Evolutionary conservation across 2,329 filamentous ascomycete genomes (phyloP), one percentile per base, ranked within the genome.

Genomic region (Aspergillus texensis): DNA sequence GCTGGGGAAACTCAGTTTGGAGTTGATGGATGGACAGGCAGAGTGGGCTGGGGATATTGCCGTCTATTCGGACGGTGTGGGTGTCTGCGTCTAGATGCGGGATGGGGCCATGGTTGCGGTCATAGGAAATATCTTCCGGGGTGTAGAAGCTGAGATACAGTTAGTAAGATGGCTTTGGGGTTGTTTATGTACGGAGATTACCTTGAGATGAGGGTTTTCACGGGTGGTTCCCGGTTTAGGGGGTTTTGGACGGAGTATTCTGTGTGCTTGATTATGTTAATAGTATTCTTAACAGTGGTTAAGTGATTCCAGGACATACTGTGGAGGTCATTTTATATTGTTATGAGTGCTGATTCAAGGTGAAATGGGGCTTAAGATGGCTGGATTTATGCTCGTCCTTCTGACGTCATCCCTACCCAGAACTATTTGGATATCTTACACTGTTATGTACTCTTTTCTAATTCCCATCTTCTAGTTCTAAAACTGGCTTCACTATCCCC

Each of bases 41-140:
- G 6, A 86, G 71, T 1, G 78, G 74, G 1, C 75, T 76, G 9
- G 74, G 64, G 14, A 87, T 83, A 11, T 79, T 73, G 45, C 86
- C 86, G 66, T 83, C 80, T n/a, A 88, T 71, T 10, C 71, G 74
- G 57, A 88, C 77, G 36, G 68, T 63, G 67, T 84, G 81, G 8
- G 70, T 72, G 10, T 72, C 67, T n/a, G 73, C 73, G 50, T 79
- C 71, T 56, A 86, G 72, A 62, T 83, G 77, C 1, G 84, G 84
- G 34, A 86, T 83, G 10, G 82, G 79, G 11, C 83, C 83, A 71
- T 87, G 85, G 62, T 87, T 88, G 34, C 86, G 82, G 70, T 88
- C 84, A 69, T 87, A 88, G 34, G 81, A 81, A 34, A 78, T 78
- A 41, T 75, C 76, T 24, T 83, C 84, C 50, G 74, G 77, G 1